Evolutionary conservation across 768 basidiomycete species (phyloP), one percentile per base, ranked within the genome.

Genomic region (Phallus indusiatus): DNA sequence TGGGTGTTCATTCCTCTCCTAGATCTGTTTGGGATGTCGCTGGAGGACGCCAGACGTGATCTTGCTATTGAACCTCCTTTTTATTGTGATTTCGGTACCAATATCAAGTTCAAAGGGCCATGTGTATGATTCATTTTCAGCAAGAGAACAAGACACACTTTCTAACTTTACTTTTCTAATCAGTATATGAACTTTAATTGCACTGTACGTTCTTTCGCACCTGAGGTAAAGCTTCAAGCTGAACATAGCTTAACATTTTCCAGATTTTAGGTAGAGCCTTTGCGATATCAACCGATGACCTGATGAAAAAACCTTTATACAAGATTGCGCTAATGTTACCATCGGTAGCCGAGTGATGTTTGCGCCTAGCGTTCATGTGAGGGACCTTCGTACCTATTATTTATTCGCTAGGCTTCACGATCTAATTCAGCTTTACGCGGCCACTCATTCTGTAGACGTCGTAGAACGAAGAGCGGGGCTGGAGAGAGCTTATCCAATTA

Each of bases 251-350:
- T 24, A 2, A 57, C 1, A 50, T 54, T 20, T 47, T 47, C 36
- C 12, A 17, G 28, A 14, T 50, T 47, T 37, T 47, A 57, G 56
- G 28, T 57, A 47, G 7, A 28, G 28, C 7, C 7, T 3, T 28
- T 28, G 28, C 7, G 37, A 56, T 9, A 56, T 22, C 42, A 10
- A 17, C 1, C 6, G 11, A 4, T 8, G 16, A 54, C 11, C 12
- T 18, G 33, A n/a, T 10, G 12, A 14, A 5, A 5, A 14, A 47
- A 9, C 16, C 21, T 28, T 47, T 5, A 14, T 33, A 2, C 47
- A 47, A 60, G 61, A 64, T 34, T 60, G 63, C 24, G 63, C 63
- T 21, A 53, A 64, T 7, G 62, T 64, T 18, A 51, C 63, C 17
- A 63, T 64, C 51, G 63, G 63, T 20, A 34, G 50, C 12, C 46